phyloP scores from a whole-genome alignment of 2,329 filamentous ascomycete species.

The Stachybotrys elegans region DNA sequence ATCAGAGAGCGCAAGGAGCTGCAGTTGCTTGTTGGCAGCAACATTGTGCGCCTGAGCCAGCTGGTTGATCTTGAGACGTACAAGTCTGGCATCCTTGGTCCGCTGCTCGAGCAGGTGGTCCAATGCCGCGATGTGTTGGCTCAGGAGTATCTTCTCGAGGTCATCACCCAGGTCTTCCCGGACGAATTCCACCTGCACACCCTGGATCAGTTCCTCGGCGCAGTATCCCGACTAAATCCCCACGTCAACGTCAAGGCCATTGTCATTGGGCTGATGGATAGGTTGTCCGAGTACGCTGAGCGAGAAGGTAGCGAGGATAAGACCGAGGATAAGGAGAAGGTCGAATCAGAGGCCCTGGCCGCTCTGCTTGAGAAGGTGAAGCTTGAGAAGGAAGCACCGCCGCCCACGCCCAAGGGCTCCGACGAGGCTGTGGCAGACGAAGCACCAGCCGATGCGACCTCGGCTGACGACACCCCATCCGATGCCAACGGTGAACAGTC shows the following conservation, averaged over 20 bases:
- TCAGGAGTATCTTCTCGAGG: conserved; percentile 95
- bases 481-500: conserved; percentile 30
- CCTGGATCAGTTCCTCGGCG: conserved; percentile 88
- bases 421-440: conserved; percentile 15
- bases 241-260: conserved; percentile 98
- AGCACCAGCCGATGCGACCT: conserved; percentile 8
- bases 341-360: conserved; percentile 78
- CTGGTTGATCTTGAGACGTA: conserved; percentile 93
- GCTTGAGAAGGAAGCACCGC: conserved; percentile 51
- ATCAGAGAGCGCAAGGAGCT: conserved; percentile 94
- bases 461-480: conserved; percentile 18
- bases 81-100: conserved; percentile 82
- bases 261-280: conserved; percentile 96
- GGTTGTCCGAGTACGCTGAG: conserved; percentile 89
- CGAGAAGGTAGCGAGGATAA: conserved; percentile 72
- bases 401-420: conserved; percentile 7
- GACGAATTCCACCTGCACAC: conserved; percentile 98
- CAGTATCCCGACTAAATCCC: conserved; percentile 87
- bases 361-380: conserved; percentile 74
- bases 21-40: conserved; percentile 92
- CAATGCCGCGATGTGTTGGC: conserved; percentile 95
- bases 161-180: conserved; percentile 97
- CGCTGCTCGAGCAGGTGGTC: conserved; percentile 91
- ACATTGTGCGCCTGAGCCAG: conserved; percentile 90
- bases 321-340: conserved; percentile 65